phyloP scores from a whole-genome alignment of 2,329 filamentous ascomycete species.

The Huntiella abstrusa region DNA sequence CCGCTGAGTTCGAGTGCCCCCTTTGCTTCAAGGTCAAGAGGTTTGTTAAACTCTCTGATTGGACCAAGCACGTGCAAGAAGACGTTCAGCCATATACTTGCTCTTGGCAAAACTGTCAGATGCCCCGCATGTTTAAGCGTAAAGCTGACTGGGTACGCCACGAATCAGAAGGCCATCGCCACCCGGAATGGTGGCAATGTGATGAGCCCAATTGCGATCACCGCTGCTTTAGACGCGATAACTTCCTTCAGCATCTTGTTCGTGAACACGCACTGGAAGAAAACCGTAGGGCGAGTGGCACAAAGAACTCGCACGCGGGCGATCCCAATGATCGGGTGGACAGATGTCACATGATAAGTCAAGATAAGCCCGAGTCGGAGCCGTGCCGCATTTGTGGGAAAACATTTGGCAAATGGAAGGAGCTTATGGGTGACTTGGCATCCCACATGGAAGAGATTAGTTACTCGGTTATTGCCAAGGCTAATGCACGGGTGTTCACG shows the following conservation, averaged over 20 bases:
- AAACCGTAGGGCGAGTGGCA: slow-evolving; percentile 32
- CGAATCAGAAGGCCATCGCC: slow-evolving; percentile 78
- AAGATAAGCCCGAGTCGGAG: slow-evolving; percentile 48
- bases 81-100: slow-evolving; percentile 88
- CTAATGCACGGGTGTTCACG: slow-evolving; percentile 31
- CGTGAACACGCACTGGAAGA: slow-evolving; percentile 77
- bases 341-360: slow-evolving; percentile 53
- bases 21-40: slow-evolving; percentile 73
- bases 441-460: slow-evolving; percentile 91
- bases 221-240: slow-evolving; percentile 71
- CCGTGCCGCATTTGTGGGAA: slow-evolving; percentile 77
- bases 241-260: slow-evolving; percentile 82
- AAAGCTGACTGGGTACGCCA: slow-evolving; percentile 94
- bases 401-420: slow-evolving; percentile 71
- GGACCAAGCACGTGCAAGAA: slow-evolving; percentile 92
- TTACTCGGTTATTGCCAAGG: slow-evolving; percentile 53
- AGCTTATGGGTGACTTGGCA: slow-evolving; percentile 77
- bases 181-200: slow-evolving; percentile 82
- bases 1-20: slow-evolving; percentile 77
- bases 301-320: slow-evolving; percentile 20
- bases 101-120: slow-evolving; percentile 65
- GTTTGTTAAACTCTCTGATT: slow-evolving; percentile 81
- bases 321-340: slow-evolving; percentile 58
- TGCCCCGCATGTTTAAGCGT: slow-evolving; percentile 81
- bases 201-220: slow-evolving; percentile 65